Conservation (phyloP, 2,329 filamentous ascomycete genomes). For the Aspergillus sp. region DNA sequence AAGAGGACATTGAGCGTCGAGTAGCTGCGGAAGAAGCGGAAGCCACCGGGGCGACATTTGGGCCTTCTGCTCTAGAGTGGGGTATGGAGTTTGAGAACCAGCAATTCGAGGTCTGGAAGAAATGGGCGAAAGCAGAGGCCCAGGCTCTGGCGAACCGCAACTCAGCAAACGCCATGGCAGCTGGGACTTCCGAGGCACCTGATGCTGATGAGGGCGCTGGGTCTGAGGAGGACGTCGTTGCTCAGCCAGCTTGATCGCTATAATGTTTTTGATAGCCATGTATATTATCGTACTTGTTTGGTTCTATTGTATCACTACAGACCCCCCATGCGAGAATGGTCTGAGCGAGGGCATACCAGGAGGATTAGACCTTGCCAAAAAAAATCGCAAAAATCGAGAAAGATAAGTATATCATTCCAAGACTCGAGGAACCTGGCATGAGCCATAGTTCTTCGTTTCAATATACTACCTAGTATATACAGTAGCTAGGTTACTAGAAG, state of each 20-base stretch:
- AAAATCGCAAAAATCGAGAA: not conserved
- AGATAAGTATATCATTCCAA: not conserved
- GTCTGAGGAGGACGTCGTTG: conserved; percentile 11
- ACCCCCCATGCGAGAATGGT: conserved; percentile 1
- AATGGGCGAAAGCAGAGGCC: conserved; percentile 68
- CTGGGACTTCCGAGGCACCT: conserved; percentile 46
- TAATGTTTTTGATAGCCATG: conserved; percentile 17
- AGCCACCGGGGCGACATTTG: conserved; percentile 86
- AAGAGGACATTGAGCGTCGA: conserved; percentile 79
- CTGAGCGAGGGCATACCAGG: not conserved
- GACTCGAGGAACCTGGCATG: not conserved
- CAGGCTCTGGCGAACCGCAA: conserved; percentile 38
- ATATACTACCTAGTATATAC: not conserved
- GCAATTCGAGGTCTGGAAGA: conserved; percentile 82
- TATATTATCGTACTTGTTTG: conserved; percentile 24
- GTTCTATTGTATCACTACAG: conserved; percentile 4
- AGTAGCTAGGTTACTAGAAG: too few species aligned
- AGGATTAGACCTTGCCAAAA: not conserved
- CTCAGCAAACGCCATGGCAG: conserved; percentile 45
- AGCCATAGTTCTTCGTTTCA: not conserved
- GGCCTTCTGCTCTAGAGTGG: conserved; percentile 73
- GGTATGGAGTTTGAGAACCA: conserved; percentile 81
- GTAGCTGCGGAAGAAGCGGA: conserved; percentile 87
- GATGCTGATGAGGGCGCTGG: conserved; percentile 46
- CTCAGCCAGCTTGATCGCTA: conserved; percentile 7